These are phyloP conservation scores for Flaveria trinervia DNA, from an alignment of 129 eudicot species.

Conservation along the genomic window DNA sequence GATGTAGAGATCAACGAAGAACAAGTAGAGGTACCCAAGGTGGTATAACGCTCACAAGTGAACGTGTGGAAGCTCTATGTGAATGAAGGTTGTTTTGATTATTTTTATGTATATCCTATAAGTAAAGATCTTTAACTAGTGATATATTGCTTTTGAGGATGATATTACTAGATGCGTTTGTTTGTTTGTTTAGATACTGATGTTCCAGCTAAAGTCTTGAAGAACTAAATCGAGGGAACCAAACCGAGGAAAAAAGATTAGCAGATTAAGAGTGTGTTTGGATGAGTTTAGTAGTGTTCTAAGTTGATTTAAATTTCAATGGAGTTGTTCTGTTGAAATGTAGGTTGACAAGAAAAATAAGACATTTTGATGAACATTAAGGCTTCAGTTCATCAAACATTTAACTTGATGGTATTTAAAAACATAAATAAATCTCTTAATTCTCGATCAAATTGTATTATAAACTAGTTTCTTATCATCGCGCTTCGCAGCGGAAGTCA, in stretches of 20 bases:
- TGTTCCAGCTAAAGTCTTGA: neutral
- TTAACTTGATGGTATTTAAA: neutral
- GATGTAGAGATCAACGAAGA: conserved; percentile 6
- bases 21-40: conserved; percentile 4
- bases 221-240: neutral
- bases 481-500: too few relatives aligned
- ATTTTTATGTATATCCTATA: neutral
- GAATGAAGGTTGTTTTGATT: neutral
- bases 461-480: neutral
- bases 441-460: neutral
- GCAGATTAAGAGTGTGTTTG: conserved; percentile 6
- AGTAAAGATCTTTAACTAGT: neutral
- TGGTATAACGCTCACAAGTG: neutral
- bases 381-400: neutral
- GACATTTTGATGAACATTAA: neutral
- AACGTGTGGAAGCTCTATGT: neutral
- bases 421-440: neutral
- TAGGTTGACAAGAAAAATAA: neutral
- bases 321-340: neutral
- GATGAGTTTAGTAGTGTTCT: neutral
- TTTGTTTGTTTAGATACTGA: neutral
- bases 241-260: neutral
- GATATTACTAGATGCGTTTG: too few relatives aligned
- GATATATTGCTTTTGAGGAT: neutral
- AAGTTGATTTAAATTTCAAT: neutral